Percentiles rank a stretch among this genome's conserved stretches.
Evolutionary conservation across 805 yeast species (phyloP).

Genomic region (Cyberlindnera maritima): DNA sequence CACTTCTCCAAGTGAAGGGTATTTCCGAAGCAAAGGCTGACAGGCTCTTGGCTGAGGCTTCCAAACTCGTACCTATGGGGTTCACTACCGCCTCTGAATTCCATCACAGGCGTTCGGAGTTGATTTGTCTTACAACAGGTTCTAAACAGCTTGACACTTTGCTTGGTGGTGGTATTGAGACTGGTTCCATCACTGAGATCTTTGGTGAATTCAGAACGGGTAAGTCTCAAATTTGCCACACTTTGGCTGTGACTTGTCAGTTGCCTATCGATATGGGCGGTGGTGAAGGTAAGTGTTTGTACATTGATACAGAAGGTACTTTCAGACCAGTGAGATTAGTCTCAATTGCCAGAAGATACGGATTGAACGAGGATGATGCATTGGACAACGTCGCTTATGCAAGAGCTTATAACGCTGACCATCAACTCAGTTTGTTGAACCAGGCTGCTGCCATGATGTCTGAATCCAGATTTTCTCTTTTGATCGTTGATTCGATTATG

Average conservation of each 20-base stretch:
- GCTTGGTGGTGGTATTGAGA: slow-evolving; percentile 95
- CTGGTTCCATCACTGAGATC: slow-evolving; percentile 94
- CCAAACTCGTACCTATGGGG: slow-evolving; percentile 89
- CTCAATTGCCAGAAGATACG: slow-evolving; percentile 88
- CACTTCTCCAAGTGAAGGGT: slow-evolving; percentile 76
- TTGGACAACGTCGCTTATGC: slow-evolving; percentile 97
- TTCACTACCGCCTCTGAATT: slow-evolving; percentile 96
- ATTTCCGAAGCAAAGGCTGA: slow-evolving; percentile 96
- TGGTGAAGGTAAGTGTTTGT: slow-evolving; percentile 96
- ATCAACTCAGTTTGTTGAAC: slow-evolving; percentile 79
- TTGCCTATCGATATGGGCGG: slow-evolving; percentile 96
- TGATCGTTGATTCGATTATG: slow-evolving; percentile 97
- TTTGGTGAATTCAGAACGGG: slow-evolving; percentile 99
- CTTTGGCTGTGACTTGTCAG: slow-evolving; percentile 95
- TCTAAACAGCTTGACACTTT: slow-evolving; percentile 90
- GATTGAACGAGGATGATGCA: slow-evolving; percentile 90
- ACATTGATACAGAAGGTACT: slow-evolving; percentile 96
- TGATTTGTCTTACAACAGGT: slow-evolving; percentile 93
- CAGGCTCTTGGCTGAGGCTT: slow-evolving; percentile 74
- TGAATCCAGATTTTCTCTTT: slow-evolving; percentile 81
- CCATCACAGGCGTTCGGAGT: slow-evolving; percentile 83
- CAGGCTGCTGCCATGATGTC: slow-evolving; percentile 97
- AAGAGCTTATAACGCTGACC: slow-evolving; percentile 95
- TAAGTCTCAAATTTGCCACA: slow-evolving; percentile 94
- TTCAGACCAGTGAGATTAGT: slow-evolving; percentile 89